A percentile compares a stretch with the other conserved stretches of the same genome.
Conservation (phyloP, 2,329 filamentous ascomycete genomes). For the Paecilomyces dactylethromorphus region DNA sequence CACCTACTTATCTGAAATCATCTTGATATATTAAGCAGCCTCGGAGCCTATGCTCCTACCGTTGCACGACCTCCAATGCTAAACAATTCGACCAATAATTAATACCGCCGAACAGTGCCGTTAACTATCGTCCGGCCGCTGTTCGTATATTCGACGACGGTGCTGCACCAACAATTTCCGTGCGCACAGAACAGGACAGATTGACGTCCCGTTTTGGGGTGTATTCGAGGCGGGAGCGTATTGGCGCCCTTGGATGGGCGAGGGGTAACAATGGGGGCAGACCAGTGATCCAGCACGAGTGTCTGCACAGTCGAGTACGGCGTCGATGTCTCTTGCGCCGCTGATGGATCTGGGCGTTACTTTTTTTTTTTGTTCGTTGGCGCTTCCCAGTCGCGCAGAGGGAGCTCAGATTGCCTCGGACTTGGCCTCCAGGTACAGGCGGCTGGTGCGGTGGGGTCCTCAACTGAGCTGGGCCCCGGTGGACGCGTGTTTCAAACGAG, state of each 20-base stretch:
- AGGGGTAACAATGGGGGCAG: background rate
- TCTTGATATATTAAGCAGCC: constrained; percentile 19
- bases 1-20: constrained; percentile 39
- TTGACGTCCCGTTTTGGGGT: constrained; percentile 6
- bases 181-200: background rate
- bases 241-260: background rate
- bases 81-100: constrained; percentile 11
- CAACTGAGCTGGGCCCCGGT: constrained; percentile 3
- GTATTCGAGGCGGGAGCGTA: constrained; percentile 8
- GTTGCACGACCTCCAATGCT: constrained; percentile 25
- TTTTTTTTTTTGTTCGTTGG: background rate
- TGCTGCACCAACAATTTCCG: background rate
- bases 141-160: background rate
- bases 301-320: constrained; percentile 2
- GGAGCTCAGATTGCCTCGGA: background rate
- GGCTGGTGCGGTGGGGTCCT: constrained; percentile 2
- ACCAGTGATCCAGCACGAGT: constrained; percentile 7
- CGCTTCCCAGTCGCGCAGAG: background rate
- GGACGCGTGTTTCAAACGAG: constrained; percentile 12
- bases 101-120: background rate
- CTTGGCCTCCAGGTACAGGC: background rate
- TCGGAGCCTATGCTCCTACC: constrained; percentile 33
- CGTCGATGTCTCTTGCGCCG: background rate
- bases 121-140: background rate
- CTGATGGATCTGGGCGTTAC: background rate